Evolutionary conservation across 495 filamentous ascomycete genomes (phyloP).

Genomic region (Annulohypoxylon maeteangense): DNA sequence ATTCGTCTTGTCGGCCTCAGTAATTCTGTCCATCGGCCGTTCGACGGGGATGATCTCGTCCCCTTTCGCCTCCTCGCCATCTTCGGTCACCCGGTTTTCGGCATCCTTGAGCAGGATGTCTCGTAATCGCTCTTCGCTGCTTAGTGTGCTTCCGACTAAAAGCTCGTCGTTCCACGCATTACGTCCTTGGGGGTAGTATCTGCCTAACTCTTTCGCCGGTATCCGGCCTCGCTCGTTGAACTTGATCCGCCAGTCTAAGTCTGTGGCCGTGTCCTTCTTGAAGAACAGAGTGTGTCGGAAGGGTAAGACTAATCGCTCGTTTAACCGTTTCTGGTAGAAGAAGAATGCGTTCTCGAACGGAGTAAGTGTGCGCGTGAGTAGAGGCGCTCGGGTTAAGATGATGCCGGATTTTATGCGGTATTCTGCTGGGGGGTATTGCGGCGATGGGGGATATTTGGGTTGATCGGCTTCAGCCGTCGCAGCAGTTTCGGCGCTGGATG

Average conservation of each 20-base stretch:
- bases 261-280: slow-evolving; percentile 86
- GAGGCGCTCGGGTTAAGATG: slow-evolving; percentile 87
- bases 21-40: slow-evolving; percentile 73
- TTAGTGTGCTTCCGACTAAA: slow-evolving; percentile 73
- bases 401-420: slow-evolving; percentile 81
- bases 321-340: slow-evolving; percentile 96
- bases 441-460: slow-evolving; percentile 42
- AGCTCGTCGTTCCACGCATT: slow-evolving; percentile 93
- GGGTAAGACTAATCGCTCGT: slow-evolving; percentile 88
- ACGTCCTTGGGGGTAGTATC: slow-evolving; percentile 82
- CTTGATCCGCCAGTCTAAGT: slow-evolving; percentile 92
- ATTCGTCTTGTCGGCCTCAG: slow-evolving; percentile 80
- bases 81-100: slow-evolving; percentile 71
- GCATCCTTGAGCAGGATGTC: slow-evolving; percentile 77
- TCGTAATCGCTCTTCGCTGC: slow-evolving; percentile 64
- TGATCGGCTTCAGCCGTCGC: slow-evolving; percentile 38
- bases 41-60: slow-evolving; percentile 75
- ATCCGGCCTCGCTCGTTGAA: slow-evolving; percentile 74
- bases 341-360: slow-evolving; percentile 92
- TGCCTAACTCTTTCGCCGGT: slow-evolving; percentile 82
- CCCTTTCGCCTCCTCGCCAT: slow-evolving; percentile 68
- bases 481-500: slow-evolving; percentile 39
- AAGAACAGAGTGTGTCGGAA: slow-evolving; percentile 96
- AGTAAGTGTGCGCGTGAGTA: slow-evolving; percentile 83
- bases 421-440: slow-evolving; percentile 46